These are phyloP conservation scores for Allomyces macrogynus DNA, from an alignment of 192 early-diverging fungal genomes.

Conservation along the genomic window DNA sequence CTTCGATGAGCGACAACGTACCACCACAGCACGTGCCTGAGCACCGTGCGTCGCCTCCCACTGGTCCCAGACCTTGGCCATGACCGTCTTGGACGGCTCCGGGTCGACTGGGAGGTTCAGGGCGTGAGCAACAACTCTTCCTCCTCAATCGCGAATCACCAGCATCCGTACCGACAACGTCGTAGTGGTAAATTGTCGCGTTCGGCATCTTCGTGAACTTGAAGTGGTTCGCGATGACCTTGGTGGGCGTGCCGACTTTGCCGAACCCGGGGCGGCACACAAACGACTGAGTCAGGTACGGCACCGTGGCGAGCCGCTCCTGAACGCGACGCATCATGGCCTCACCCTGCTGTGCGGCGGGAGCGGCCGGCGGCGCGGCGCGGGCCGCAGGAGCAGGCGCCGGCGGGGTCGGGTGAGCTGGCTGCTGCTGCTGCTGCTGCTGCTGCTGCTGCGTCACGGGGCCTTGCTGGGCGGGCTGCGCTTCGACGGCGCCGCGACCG, in stretches of 20 bases:
- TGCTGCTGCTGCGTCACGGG: no score
- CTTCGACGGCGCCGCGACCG: no score
- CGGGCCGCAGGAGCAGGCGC: background rate
- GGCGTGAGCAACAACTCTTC: background rate
- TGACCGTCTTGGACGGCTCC: slow-evolving; percentile 1
- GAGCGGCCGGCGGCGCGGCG: background rate
- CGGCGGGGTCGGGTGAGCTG: background rate
- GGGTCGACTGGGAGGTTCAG: background rate
- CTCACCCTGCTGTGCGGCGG: background rate
- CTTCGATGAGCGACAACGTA: background rate
- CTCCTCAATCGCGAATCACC: background rate
- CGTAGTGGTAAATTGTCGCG: slow-evolving; percentile 67
- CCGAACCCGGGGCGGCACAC: slow-evolving; percentile 23
- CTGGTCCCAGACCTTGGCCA: slow-evolving; percentile 3
- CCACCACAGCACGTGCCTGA: background rate
- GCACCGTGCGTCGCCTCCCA: slow-evolving; percentile 19
- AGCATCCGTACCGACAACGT: slow-evolving; percentile 19
- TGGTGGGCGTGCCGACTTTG: slow-evolving; percentile 15
- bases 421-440: background rate
- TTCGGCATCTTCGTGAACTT: slow-evolving; percentile 42
- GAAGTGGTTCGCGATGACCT: slow-evolving; percentile 54
- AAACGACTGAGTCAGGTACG: slow-evolving; percentile 7
- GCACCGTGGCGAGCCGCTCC: background rate
- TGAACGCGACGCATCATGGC: background rate
- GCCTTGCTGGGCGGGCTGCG: no score